Evolutionary conservation across 371 early-diverging fungal species (phyloP).

Genomic region (Capillidium heterosporum): DNA sequence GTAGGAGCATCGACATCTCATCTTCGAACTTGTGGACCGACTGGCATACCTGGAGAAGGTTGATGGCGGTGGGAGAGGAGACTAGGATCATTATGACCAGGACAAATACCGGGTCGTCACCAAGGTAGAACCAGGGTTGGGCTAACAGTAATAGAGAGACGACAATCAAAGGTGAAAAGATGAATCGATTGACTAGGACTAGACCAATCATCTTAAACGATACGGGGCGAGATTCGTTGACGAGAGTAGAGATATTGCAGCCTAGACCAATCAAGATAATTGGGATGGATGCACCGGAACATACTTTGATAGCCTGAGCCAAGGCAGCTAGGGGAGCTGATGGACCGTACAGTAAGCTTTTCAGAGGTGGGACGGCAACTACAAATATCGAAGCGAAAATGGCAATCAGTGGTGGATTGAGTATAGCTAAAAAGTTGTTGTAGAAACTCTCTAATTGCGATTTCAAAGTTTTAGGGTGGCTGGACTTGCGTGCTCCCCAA

Average conservation of each 20-base stretch:
- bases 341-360: conserved; percentile 24
- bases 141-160: conserved; percentile 21
- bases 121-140: conserved; percentile 13
- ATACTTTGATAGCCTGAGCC: conserved; percentile 37
- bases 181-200: conserved; percentile 7
- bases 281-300: conserved; percentile 46
- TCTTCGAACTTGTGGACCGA: conserved; percentile 26
- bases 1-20: conserved; percentile 23
- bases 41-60: conserved; percentile 25
- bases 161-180: conserved; percentile 24
- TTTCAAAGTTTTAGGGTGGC: not conserved
- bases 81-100: conserved; percentile 25
- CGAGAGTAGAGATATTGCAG: conserved; percentile 24
- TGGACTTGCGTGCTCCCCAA: not conserved
- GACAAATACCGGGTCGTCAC: conserved; percentile 24
- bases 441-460: not conserved
- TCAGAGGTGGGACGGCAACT: conserved; percentile 25
- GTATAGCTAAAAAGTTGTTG: conserved; percentile 9
- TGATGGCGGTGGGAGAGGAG: conserved; percentile 29
- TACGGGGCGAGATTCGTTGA: not conserved
- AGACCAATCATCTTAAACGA: not conserved
- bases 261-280: conserved; percentile 46
- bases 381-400: conserved; percentile 25
- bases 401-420: conserved; percentile 38
- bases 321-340: conserved; percentile 28